Base-by-base conservation (phyloP, 1,284 basidiomycete genomes). In the Mycosarcoma maydis region DNA sequence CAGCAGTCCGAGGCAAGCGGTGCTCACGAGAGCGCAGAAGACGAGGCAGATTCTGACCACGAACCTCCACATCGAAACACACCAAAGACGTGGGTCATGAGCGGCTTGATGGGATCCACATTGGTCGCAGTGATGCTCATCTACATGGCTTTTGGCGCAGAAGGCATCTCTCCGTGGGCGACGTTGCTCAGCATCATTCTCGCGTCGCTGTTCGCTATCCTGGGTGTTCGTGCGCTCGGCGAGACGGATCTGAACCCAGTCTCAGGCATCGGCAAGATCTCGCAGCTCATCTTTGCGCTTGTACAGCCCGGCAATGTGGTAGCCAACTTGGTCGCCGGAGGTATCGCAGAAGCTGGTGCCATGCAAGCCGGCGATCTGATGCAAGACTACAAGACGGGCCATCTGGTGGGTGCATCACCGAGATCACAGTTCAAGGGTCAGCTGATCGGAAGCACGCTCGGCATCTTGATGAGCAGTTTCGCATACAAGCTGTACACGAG, bases 341-440 rank as follows among this genome's bases (percentile, higher is more conserved):
- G 93, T 30, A 93, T 98, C 14, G 90, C 93, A 6, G 94, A 98
- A 84, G 94, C 94, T 24, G 94, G 94, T 16, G 94, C 94, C 22
- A 91, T 92, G 83, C 93, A 96, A 88, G 93, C 94, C 8, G 95
- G 94, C 16, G 94, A 98, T 82, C 87, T 98, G 17, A 97, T 98
- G 94, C 94, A 98, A 84, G 95, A 98, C 82, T 85, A 97, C 71
- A 98, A 98, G 84, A 97, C 94, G 1, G 95, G 95, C 0, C 85
- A 97, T 19, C 87, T 94, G 47, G 88, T 87, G 62, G 93, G 76
- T 14, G 79, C 80, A 11, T 75, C 77, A 16, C 82, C 82, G 16
- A 67, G 76, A 20, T 75, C 77, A 23, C 82, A 82, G 54, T 83
- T 83, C 60, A 72, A 80, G 16, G 83, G 82, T 3, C 82, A 83